Base-by-base conservation (phyloP, 2,329 filamentous ascomycete genomes). In the Periglandula ipomoeae region DNA sequence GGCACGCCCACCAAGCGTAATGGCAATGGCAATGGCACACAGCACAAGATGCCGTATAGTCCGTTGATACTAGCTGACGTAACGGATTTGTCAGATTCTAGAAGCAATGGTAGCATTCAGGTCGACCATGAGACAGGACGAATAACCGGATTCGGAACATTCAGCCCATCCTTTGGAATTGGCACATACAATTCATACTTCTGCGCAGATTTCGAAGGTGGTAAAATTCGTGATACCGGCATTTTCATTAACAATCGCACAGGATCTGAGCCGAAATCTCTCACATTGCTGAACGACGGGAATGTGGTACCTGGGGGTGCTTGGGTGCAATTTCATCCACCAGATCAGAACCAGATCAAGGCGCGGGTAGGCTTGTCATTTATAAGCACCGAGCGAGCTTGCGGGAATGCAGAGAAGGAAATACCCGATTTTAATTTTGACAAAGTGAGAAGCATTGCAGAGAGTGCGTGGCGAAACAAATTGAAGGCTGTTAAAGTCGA, bases 351-450 rank as follows among this genome's bases (percentile, higher is more conserved):
- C 19, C 70, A 73, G 20, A 74, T 89, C 24, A 58, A 80, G 22
- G 82, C 76, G 19, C 74, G 87, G 13, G 84, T 89, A 15, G 86
- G 85, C 0, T 63, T 89, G 7, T 88, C 84, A 32, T 88, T 89
- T 58, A 79, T 88, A 27, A 84, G 77, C 52, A 69, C 74, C 1
- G 72, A 79, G 1, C 75, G 84, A 63, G 87, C 86, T 7, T 91
- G 87, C 57, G 59, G 66, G 15, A 87, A 84, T 59, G 85, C 82
- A 0, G 82, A 88, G 64, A 68, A 59, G 0, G 86, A 90, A 60
- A 82, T 89, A 8, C 77, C 84, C 0, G 67, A 78, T 6, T 86
- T 79, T 49, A 75, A 81, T 55, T 89, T 90, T 58, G 71, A 78
- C 0, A 64, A 62, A 3, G 74, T 78, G 0, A 72, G 78, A 15